A percentile compares a stretch with the other conserved stretches of the same genome.
phyloP scores from a whole-genome alignment of 148 eudicot genomes.

The Rhododendron simsii region DNA sequence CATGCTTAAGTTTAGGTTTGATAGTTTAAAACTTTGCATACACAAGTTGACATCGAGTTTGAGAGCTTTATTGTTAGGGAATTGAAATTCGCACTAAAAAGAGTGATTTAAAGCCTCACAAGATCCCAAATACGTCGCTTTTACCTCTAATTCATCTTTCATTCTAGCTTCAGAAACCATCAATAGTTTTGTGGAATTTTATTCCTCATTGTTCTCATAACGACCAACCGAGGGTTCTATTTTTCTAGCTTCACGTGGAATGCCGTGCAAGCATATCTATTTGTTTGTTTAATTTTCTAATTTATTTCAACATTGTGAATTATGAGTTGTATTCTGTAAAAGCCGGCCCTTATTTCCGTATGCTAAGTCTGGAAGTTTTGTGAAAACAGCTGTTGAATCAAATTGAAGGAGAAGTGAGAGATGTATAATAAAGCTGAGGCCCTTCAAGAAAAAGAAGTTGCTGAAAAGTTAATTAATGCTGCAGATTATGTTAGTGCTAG shows the following conservation, averaged over 20 bases:
- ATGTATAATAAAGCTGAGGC: slow-evolving; percentile 29
- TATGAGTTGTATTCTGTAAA: background rate
- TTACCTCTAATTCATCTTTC: background rate
- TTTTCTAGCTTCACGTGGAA: background rate
- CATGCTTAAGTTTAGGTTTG: background rate
- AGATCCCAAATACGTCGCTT: background rate
- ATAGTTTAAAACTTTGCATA: background rate
- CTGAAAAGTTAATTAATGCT: slow-evolving; percentile 36
- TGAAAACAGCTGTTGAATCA: background rate
- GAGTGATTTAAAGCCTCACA: background rate
- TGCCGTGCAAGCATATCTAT: background rate
- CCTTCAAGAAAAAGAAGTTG: slow-evolving; percentile 38
- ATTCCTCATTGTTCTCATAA: background rate
- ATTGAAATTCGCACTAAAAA: background rate
- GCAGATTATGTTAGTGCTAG: slow-evolving; percentile 47
- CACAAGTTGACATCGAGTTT: background rate
- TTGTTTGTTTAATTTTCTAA: background rate
- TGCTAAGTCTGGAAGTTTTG: slow-evolving; percentile 5
- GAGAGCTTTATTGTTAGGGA: background rate
- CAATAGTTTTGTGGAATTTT: background rate
- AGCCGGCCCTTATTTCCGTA: background rate
- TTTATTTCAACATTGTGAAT: background rate
- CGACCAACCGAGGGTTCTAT: background rate
- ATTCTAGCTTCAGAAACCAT: background rate
- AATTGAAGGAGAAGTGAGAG: slow-evolving; percentile 6